These are phyloP conservation scores for Hypoxylon sp. DNA, from an alignment of 2,329 filamentous ascomycete species.

Conservation along the genomic window DNA sequence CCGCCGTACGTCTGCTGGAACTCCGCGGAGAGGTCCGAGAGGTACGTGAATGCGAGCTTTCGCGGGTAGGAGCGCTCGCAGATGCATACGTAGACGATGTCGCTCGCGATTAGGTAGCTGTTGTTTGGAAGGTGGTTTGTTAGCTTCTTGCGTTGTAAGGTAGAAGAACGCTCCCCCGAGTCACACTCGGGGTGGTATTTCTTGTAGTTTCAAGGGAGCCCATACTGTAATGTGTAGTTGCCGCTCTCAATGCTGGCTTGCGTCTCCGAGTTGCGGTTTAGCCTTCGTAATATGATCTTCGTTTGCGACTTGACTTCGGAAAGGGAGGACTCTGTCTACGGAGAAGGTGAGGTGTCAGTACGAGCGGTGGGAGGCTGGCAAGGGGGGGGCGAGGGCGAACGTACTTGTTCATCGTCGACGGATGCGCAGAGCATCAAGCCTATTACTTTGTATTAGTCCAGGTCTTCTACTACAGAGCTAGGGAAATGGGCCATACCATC, in stretches of 20 bases:
- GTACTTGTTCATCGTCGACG: constrained; percentile 80
- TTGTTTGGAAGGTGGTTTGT: not conserved
- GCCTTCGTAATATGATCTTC: constrained; percentile 86
- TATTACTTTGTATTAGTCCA: constrained; percentile 48
- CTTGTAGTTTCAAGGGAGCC: constrained; percentile 8
- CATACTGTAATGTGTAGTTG: constrained; percentile 84
- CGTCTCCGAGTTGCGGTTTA: constrained; percentile 87
- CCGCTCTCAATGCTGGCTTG: constrained; percentile 92
- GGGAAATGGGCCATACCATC: constrained; percentile 69
- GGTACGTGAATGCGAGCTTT: constrained; percentile 98
- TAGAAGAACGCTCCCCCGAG: no score
- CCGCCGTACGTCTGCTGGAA: constrained; percentile 83
- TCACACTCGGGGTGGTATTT: no score
- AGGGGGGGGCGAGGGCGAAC: no score
- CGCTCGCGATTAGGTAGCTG: constrained; percentile 84
- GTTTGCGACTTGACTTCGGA: constrained; percentile 89
- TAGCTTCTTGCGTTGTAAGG: not conserved
- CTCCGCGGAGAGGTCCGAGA: constrained; percentile 88
- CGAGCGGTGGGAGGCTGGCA: no score
- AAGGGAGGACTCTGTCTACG: constrained; percentile 73
- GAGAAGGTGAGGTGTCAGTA: constrained; percentile 12
- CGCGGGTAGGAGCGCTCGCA: constrained; percentile 93
- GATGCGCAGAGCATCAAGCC: constrained; percentile 95
- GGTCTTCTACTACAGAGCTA: not conserved
- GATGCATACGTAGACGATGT: constrained; percentile 91